These are phyloP conservation scores for Saccharomyces uvarum DNA, from an alignment of 1,139 yeast genomes.

Conservation along the genomic window DNA sequence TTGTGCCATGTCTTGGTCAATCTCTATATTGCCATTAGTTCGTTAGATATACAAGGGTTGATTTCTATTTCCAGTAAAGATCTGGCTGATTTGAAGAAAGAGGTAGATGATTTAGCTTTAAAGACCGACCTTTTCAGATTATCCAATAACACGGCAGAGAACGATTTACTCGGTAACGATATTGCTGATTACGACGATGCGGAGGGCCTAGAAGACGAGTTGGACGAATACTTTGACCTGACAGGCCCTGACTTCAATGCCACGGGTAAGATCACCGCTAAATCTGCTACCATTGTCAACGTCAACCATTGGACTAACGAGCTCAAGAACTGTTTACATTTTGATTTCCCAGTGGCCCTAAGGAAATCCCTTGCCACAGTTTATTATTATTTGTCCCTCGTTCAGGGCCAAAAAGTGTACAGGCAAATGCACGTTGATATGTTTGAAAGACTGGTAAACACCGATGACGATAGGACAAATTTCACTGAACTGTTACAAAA, in stretches of 20 bases:
- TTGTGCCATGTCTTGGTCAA: conserved; percentile 73
- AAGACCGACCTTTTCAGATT: conserved; percentile 43
- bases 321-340: conserved; percentile 71
- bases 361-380: conserved; percentile 60
- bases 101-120: conserved; percentile 45
- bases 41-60: conserved; percentile 70
- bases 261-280: conserved; percentile 52
- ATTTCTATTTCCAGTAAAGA: conserved; percentile 62
- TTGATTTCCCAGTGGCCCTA: conserved; percentile 65
- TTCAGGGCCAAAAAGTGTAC: conserved; percentile 66
- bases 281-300: conserved; percentile 65
- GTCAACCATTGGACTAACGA: conserved; percentile 88
- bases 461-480: conserved; percentile 35
- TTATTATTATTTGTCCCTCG: conserved; percentile 63
- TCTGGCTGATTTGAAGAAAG: conserved; percentile 37
- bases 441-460: conserved; percentile 45
- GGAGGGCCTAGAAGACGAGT: conserved; percentile 38
- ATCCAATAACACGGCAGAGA: conserved; percentile 25
- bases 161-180: conserved; percentile 30
- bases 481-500: conserved; percentile 40
- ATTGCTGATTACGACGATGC: conserved; percentile 40
- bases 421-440: conserved; percentile 57
- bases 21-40: conserved; percentile 67
- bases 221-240: conserved; percentile 36
- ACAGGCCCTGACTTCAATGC: conserved; percentile 43